Base-by-base conservation (phyloP, 140 eudicot species). In the Ambrosia hybrid region DNA sequence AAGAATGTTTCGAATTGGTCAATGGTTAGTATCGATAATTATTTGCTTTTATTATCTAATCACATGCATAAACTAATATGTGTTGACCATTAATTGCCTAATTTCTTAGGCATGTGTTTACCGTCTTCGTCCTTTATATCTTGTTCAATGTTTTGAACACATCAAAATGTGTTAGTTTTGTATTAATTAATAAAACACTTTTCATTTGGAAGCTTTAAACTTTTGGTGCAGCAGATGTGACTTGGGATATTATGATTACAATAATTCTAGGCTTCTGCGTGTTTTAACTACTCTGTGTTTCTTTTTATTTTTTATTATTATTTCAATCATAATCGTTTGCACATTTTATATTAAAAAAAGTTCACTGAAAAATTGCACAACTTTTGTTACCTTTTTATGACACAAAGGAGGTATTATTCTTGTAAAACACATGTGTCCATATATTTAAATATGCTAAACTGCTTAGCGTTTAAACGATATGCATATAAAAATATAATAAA, bases 331-430 rank as follows among this genome's bases (percentile, higher is more conserved):
- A 61, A 59, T 5, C 21, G 4, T 61, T 61, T 61, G 48, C 45
- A 61, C 67, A 33, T 61, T 61, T 61, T 61, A 4, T 33, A 61
- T 33, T 11, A 33, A 61, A 61, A 61, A 34, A 33, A 21, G 1
- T 12, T 34, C 46, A 61, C 46, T 61, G 67, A 61, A 61, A 61
- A 36, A 61, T 9, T 36, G 67, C 67, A 61, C 67, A 11, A 61
- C 46, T 36, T 61, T 61, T 59, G 65, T 30, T 59, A 10, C 9
- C 65, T 59, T 61, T 61, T 61, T 61, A 61, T 61, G 67, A 61
- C 67, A 61, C 67, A 34, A 61, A 61, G 67, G 33, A 15, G 4
- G 46, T 10, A 34, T 60, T 60, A 60, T 34, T 61, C 48, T 34
- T 33, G 17, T 13, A 33, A 61, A 61, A 61, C 45, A 34, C 14